Evolutionary conservation across 305 asterid genomes (phyloP).

Genomic region (Rubia tinctorum): DNA sequence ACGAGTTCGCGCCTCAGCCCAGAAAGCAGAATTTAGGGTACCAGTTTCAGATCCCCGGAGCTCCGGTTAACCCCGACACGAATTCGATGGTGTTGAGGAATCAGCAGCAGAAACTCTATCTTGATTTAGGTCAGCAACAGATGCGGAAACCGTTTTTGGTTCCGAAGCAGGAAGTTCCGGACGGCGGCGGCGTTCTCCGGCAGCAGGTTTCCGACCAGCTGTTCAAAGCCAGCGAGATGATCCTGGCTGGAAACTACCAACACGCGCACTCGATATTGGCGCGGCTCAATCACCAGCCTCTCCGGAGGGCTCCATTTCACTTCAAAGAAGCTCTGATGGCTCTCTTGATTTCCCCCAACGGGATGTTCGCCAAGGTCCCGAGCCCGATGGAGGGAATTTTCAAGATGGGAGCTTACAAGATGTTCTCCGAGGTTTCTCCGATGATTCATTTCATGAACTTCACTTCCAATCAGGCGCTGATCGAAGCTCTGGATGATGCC

Average conservation of each 20-base stretch:
- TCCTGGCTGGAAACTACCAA: slow-evolving; percentile 45
- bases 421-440: slow-evolving; percentile 46
- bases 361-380: slow-evolving; percentile 28
- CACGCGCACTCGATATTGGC: slow-evolving; percentile 97
- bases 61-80: slow-evolving; percentile 20
- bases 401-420: slow-evolving; percentile 54
- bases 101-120: slow-evolving; percentile 20
- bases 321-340: slow-evolving; percentile 48
- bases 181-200: slow-evolving; percentile 24
- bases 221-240: slow-evolving; percentile 45
- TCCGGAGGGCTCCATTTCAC: slow-evolving; percentile 43
- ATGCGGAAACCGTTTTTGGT: slow-evolving; percentile 34
- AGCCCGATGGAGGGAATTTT: slow-evolving; percentile 44
- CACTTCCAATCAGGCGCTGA: slow-evolving; percentile 52
- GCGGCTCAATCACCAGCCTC: slow-evolving; percentile 99
- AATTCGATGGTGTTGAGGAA: slow-evolving; percentile 17
- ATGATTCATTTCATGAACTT: slow-evolving; percentile 45
- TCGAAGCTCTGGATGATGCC: slow-evolving; percentile 41
- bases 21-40: slow-evolving; percentile 35
- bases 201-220: slow-evolving; percentile 40
- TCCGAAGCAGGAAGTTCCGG: slow-evolving; percentile 40
- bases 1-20: slow-evolving; percentile 28
- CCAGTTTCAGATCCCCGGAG: slow-evolving; percentile 17
- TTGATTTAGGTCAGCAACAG: slow-evolving; percentile 27
- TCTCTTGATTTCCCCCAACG: slow-evolving; percentile 30